These are phyloP conservation scores for Rhizophora mangle DNA, from an alignment of 345 rosid genomes.

Conservation along the genomic window DNA sequence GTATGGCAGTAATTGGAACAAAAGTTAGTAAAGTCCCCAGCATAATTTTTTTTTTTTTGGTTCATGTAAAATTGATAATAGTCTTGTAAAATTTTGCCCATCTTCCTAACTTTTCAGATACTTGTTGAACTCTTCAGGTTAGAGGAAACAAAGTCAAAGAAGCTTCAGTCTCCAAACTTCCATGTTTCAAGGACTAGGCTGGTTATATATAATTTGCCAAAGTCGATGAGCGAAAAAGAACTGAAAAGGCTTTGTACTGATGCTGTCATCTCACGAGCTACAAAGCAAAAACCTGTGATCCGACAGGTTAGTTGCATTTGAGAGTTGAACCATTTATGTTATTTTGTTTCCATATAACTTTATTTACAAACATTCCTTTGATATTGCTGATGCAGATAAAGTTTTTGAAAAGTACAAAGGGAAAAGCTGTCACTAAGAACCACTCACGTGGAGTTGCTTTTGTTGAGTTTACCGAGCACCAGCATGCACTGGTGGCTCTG, in stretches of 20 bases:
- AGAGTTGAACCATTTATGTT: not conserved
- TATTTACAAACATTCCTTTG: not conserved
- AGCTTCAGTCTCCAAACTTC: constrained; percentile 89
- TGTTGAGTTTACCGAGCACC: constrained; percentile 72
- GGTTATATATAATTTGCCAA: constrained; percentile 79
- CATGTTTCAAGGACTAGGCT: constrained; percentile 85
- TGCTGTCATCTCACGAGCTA: constrained; percentile 83
- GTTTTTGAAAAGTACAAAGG: constrained; percentile 62
- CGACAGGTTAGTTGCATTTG: constrained; percentile 56
- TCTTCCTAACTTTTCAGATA: constrained; percentile 1
- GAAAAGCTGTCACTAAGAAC: constrained; percentile 56
- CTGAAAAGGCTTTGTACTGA: constrained; percentile 63
- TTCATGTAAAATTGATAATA: not conserved
- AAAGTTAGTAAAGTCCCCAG: too few species aligned
- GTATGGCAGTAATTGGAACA: too few species aligned
- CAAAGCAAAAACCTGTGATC: constrained; percentile 79
- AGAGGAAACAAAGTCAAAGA: constrained; percentile 74
- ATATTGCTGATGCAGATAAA: constrained; percentile 55
- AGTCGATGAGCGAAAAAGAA: constrained; percentile 62
- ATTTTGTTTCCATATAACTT: not conserved
- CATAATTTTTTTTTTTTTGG: too few species aligned
- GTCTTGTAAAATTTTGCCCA: constrained; percentile 6
- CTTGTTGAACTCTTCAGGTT: constrained; percentile 46
- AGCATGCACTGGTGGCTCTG: constrained; percentile 89
- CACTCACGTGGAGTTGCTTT: constrained; percentile 89